phyloP scores from a whole-genome alignment of 2,329 filamentous ascomycete genomes.

The Xylaria sp. region DNA sequence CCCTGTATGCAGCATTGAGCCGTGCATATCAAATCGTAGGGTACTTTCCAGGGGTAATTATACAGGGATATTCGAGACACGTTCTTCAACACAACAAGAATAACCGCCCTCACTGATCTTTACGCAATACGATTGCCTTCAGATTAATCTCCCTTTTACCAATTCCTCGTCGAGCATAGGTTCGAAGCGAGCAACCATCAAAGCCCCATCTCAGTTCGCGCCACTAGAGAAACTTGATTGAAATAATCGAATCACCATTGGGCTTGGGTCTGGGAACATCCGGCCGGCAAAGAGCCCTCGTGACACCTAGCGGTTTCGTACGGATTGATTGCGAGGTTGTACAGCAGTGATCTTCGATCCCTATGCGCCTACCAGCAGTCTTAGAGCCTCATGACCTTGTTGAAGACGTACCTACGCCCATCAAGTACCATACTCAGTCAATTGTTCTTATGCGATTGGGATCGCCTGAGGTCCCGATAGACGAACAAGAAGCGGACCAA shows the following conservation, averaged over 20 bases:
- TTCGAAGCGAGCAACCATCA: slow-evolving; percentile 20
- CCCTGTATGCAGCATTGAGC: slow-evolving; percentile 36
- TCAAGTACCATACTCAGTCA: neutral
- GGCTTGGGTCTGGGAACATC: slow-evolving; percentile 28
- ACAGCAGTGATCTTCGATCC: slow-evolving; percentile 28
- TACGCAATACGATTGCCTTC: slow-evolving; percentile 42
- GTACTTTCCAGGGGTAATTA: slow-evolving; percentile 33
- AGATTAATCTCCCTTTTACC: slow-evolving; percentile 45
- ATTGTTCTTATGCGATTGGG: slow-evolving; percentile 9
- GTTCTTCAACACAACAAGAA: slow-evolving; percentile 52
- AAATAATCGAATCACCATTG: slow-evolving; percentile 20
- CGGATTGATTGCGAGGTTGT: slow-evolving; percentile 28
- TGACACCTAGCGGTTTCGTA: slow-evolving; percentile 30
- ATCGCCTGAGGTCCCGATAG: slow-evolving; percentile 15
- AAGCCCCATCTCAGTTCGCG: slow-evolving; percentile 23
- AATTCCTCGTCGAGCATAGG: slow-evolving; percentile 33
- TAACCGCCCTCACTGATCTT: slow-evolving; percentile 47
- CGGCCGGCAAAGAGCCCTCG: slow-evolving; percentile 25
- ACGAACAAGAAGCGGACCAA: slow-evolving; percentile 24
- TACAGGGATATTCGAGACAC: slow-evolving; percentile 52
- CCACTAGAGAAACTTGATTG: slow-evolving; percentile 5
- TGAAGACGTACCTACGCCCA: slow-evolving; percentile 5
- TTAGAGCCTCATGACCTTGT: slow-evolving; percentile 24
- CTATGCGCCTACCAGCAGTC: slow-evolving; percentile 13
- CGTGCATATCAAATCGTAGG: slow-evolving; percentile 44